Evolutionary conservation across 2,329 filamentous ascomycete genomes (phyloP), one percentile per base, ranked within the genome.

Genomic region (Aspergillus versicolor): DNA sequence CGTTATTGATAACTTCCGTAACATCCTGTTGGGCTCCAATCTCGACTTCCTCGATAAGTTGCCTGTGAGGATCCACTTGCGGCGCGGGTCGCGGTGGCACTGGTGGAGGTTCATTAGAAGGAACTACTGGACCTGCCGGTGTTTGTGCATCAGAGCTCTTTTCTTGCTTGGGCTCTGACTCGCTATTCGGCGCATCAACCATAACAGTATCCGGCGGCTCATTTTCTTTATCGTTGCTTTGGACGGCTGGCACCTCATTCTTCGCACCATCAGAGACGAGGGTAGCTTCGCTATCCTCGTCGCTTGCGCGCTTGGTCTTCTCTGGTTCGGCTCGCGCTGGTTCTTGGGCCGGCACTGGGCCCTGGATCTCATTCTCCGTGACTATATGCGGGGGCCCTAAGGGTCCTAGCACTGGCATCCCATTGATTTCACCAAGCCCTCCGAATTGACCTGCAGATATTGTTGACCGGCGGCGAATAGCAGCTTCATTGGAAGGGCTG

Each of bases 1-100:
- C 90, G 67, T 93, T 94, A 57, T 91, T 91, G 77, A 97, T 92
- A 45, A 97, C 93, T 74, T 99, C 94, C 12, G 92, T 92, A 4
- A 97, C 93, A 74, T 99, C 94, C 75, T 99, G 92, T 69, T 99
- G 94, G 34, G 91, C 83, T 17, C 82, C 83, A 42, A 83, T 78
- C 64, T 86, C 80, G 5, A 85, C 79, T 54, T 82, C 78, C 37
- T 81, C 78, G 21, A 81, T 69, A 52, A 71, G 66, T 51, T 72
- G 70, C 54, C 72, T 72, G 57, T 73, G 64, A 5, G 63, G 64
- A 38, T 75, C 70, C 13, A 63, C 42, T 53, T 73, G 65, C 4
- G 71, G 58, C 42, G 72, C 65, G 59, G 81, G 76, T 47, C 84
- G 75, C 41, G 84, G 84, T 32, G 84, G 85, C 8, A 88, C 75